Evolutionary conservation across 2,329 filamentous ascomycete genomes (phyloP), one percentile per base, ranked within the genome.

Genomic region (Colletotrichum spinosum): DNA sequence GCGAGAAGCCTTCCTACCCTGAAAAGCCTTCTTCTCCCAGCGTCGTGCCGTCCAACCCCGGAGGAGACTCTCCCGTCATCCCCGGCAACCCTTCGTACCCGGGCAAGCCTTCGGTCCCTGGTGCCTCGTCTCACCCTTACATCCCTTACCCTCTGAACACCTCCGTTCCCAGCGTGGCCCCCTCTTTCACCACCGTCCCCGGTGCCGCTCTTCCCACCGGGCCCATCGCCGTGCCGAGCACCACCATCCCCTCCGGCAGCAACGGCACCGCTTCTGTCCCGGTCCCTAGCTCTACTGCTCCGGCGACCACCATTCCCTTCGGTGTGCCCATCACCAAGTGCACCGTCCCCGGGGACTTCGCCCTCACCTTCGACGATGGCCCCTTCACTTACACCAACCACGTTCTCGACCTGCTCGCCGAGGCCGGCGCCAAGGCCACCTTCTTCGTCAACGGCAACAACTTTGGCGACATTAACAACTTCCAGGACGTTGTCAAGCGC

Each of bases 311-410:
- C 33, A 68, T 76, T 8, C 73, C 74, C 1, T 77, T 75, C 54
- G 65, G 65, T 8, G 63, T 70, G n/a, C 80, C 80, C 51, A 74
- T 78, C 56, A 69, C 56, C 57, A 68, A 72, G 52, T 81, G 79
- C 69, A 75, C 69, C 2, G 65, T 65, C 9, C 73, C 76, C 1
- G 78, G 77, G 34, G 72, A 74, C 60, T 72, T 82, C 33, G 81
- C 82, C 2, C 72, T 84, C 15, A 83, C 81, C 1, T 83, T 80
- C 68, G 83, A 84, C 67, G 82, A 84, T 57, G 81, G 81, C 0
- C 82, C 83, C 0, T 80, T 74, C 62, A 60, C 68, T 8, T 83
- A 78, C 69, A 85, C 83, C 6, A 67, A 70, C 15, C 70, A 73
- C 12, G 70, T 85, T 9, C 77, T 85, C 34, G 76, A 82, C 60